Conservation (phyloP, 2,329 filamentous ascomycete genomes). For the Macrophomina phaseolina region DNA sequence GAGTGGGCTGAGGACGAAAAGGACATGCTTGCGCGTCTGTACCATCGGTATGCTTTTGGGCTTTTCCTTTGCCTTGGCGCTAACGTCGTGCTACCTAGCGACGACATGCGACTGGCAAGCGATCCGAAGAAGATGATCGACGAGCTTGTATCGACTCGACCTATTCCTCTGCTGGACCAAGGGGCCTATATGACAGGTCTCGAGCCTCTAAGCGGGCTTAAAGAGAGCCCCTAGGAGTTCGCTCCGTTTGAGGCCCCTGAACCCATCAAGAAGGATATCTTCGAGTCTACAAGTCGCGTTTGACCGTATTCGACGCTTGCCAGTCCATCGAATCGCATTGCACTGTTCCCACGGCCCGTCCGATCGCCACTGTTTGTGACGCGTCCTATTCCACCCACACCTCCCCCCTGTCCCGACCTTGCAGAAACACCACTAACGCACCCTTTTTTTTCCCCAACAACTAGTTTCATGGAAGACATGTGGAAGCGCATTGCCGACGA, state of each 20-base stretch:
- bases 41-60: slow-evolving; percentile 74
- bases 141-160: slow-evolving; percentile 11
- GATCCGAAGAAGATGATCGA: slow-evolving; percentile 36
- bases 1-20: slow-evolving; percentile 98
- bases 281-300: not conserved
- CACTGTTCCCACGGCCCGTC: not conserved
- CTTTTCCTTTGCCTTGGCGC: slow-evolving; percentile 5
- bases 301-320: not conserved
- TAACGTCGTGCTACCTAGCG: slow-evolving; percentile 19
- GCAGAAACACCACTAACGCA: slow-evolving; percentile 28
- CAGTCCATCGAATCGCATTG: not conserved
- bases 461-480: slow-evolving; percentile 96
- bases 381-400: too few relatives aligned
- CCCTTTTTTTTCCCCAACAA: not conserved
- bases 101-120: slow-evolving; percentile 34
- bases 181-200: slow-evolving; percentile 1
- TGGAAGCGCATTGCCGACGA: slow-evolving; percentile 96
- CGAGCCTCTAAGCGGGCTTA: not conserved
- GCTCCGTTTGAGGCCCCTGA: not conserved
- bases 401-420: not conserved
- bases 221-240: not conserved
- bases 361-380: not conserved
- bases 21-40: slow-evolving; percentile 92
- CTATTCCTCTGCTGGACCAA: not conserved
- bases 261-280: not conserved